phyloP scores from a whole-genome alignment of 2,329 filamentous ascomycete species.

The Sclerotiophoma versabilis region DNA sequence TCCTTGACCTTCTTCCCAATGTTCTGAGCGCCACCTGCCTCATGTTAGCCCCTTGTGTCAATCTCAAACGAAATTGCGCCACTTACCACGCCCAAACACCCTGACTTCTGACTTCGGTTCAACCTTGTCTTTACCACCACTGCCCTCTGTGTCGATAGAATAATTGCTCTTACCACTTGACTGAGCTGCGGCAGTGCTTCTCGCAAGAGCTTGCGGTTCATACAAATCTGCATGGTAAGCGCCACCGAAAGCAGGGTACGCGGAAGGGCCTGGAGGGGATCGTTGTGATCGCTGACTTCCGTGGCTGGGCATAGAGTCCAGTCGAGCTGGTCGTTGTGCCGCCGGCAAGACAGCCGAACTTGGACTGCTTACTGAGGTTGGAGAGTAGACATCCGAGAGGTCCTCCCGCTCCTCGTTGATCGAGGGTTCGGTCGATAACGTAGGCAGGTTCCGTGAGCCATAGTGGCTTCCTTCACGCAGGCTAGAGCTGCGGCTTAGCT shows the following conservation, averaged over 20 bases:
- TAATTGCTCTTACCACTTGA: slow-evolving; percentile 52
- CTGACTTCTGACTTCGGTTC: slow-evolving; percentile 58
- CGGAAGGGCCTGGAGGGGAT: slow-evolving; percentile 28
- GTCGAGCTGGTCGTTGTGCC: slow-evolving; percentile 31
- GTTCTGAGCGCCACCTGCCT: slow-evolving; percentile 60
- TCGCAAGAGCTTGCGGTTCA: slow-evolving; percentile 25
- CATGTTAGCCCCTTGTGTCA: slow-evolving; percentile 42
- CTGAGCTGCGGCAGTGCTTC: slow-evolving; percentile 13
- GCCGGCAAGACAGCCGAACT: slow-evolving; percentile 26
- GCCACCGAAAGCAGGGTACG: slow-evolving; percentile 35
- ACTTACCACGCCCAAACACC: slow-evolving; percentile 63
- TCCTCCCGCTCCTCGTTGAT: slow-evolving; percentile 38
- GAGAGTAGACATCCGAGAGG: slow-evolving; percentile 41
- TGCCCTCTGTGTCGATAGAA: slow-evolving; percentile 48
- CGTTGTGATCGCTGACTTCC: slow-evolving; percentile 26
- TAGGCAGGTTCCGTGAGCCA: slow-evolving; percentile 33
- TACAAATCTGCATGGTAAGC: slow-evolving; percentile 38
- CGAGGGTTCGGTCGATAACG: slow-evolving; percentile 28
- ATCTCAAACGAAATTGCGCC: background rate
- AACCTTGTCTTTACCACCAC: slow-evolving; percentile 53
- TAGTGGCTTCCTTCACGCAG: slow-evolving; percentile 29
- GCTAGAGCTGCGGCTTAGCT: slow-evolving; percentile 39
- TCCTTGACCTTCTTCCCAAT: slow-evolving; percentile 62
- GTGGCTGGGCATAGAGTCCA: slow-evolving; percentile 36
- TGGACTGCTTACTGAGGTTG: slow-evolving; percentile 34